Percentiles rank a stretch among this genome's conserved stretches.
phyloP scores from a whole-genome alignment of 768 basidiomycete genomes.

The Glaciozyma antarctica region DNA sequence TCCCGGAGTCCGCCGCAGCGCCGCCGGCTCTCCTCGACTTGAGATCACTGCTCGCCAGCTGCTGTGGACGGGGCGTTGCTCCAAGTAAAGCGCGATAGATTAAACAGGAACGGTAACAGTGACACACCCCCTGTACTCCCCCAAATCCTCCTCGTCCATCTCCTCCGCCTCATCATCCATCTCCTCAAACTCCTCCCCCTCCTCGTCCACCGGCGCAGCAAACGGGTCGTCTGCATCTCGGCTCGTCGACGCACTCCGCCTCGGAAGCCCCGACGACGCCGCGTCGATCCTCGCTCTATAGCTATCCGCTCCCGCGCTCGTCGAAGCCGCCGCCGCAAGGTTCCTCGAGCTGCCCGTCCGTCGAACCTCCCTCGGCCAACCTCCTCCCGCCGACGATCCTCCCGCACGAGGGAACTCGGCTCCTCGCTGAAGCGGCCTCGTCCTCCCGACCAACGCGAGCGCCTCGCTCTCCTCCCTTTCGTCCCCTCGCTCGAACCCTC shows the following conservation, averaged over 20 bases:
- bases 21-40: no score
- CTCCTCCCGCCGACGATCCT: neutral
- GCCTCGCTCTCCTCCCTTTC: slow-evolving; percentile 1
- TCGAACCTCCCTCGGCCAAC: neutral
- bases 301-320: neutral
- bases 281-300: neutral
- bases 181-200: neutral
- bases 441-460: no score
- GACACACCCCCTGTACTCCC: no score
- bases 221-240: neutral
- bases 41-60: no score
- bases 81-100: no score
- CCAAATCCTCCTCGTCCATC: neutral
- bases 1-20: no score
- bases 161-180: neutral
- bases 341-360: neutral
- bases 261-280: neutral
- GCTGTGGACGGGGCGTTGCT: no score
- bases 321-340: neutral
- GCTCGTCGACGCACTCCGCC: neutral
- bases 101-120: no score
- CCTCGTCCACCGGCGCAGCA: neutral
- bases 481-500: neutral
- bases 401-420: neutral
- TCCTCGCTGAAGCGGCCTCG: neutral